These are phyloP conservation scores for Lasiosphaeris hirsuta DNA, from an alignment of 495 filamentous ascomycete species.

Conservation along the genomic window DNA sequence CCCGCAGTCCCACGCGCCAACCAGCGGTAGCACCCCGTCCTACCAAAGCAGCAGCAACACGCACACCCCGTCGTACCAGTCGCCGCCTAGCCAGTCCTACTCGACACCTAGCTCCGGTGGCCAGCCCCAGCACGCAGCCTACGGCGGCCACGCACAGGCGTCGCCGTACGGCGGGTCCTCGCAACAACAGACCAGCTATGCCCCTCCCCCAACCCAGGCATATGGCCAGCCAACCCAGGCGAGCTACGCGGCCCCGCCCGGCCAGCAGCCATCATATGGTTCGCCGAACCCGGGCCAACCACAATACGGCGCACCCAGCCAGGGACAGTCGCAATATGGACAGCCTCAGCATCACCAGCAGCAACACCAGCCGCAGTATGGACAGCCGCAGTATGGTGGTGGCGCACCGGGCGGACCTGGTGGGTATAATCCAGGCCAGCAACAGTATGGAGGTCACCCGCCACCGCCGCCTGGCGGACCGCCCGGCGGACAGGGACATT, in stretches of 20 bases:
- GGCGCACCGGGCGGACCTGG: constrained; percentile 16
- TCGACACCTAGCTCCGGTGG: not conserved
- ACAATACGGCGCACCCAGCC: constrained; percentile 1
- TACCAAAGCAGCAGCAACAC: constrained; percentile 24
- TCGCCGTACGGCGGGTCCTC: not conserved
- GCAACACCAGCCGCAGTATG: constrained; percentile 21
- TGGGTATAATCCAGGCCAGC: constrained; percentile 6
- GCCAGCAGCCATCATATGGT: constrained; percentile 1
- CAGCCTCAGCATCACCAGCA: constrained; percentile 20
- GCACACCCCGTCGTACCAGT: constrained; percentile 15
- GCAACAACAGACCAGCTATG: not conserved
- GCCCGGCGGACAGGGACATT: not conserved
- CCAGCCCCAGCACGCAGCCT: constrained; percentile 15
- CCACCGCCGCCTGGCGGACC: not conserved
- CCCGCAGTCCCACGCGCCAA: constrained; percentile 17
- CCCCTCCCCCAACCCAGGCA: not conserved
- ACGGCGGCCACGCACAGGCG: constrained; percentile 14
- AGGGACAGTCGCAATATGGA: constrained; percentile 17
- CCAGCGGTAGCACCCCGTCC: constrained; percentile 8
- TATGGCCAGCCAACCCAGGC: not conserved
- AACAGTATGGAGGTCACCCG: constrained; percentile 10
- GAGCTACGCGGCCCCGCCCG: constrained; percentile 2
- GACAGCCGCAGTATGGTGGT: constrained; percentile 25
- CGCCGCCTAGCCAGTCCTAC: constrained; percentile 14
- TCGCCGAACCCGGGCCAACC: not conserved